Evolutionary conservation across 148 eudicot species (phyloP).

Genomic region (Vaccinium macrocarpon): DNA sequence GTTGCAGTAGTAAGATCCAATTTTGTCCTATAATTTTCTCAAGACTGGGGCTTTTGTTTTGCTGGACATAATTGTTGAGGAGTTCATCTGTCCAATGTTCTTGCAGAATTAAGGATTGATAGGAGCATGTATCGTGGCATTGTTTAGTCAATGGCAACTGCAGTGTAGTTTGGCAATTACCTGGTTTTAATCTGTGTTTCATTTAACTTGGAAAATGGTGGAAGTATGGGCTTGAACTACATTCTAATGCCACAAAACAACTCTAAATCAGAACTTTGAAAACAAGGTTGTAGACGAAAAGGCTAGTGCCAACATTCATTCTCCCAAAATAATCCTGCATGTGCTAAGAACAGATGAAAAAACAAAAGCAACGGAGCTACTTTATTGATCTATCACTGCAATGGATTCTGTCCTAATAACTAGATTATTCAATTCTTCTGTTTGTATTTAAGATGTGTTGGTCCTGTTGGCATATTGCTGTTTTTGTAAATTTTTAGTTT

Average conservation of each 20-base stretch:
- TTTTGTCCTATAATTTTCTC: neutral
- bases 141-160: neutral
- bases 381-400: neutral
- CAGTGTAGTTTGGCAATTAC: neutral
- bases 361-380: neutral
- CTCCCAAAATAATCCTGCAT: neutral
- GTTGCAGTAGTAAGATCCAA: neutral
- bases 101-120: neutral
- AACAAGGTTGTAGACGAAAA: neutral
- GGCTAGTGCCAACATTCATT: neutral
- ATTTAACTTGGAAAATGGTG: neutral
- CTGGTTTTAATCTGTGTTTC: neutral
- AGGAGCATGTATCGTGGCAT: neutral
- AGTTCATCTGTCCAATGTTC: neutral
- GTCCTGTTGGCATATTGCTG: neutral
- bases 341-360: neutral
- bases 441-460: neutral
- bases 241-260: neutral
- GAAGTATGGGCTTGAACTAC: neutral
- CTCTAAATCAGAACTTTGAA: neutral
- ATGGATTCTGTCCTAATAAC: neutral
- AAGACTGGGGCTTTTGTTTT: neutral
- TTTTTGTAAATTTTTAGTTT: neutral
- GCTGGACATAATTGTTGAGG: neutral
- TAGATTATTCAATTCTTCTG: neutral